These are phyloP conservation scores for Ambrosiella beaveri DNA, from an alignment of 2,329 filamentous ascomycete genomes.

Conservation along the genomic window DNA sequence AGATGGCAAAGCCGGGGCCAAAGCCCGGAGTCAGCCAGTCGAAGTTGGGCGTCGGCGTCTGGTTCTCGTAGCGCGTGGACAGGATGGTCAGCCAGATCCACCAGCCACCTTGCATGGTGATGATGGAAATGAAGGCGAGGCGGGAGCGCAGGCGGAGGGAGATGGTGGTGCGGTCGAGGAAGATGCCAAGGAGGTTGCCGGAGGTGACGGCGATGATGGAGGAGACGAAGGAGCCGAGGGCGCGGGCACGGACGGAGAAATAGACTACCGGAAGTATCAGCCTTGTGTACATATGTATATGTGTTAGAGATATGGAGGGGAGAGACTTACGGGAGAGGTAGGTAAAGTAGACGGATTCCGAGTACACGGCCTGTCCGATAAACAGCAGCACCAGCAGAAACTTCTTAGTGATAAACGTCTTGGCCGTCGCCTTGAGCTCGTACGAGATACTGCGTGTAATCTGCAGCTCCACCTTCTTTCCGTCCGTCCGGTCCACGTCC, in stretches of 20 bases:
- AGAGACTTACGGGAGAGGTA: conserved; percentile 32
- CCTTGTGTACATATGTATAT: neutral
- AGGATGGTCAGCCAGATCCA: conserved; percentile 56
- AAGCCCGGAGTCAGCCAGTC: conserved; percentile 51
- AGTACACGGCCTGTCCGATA: conserved; percentile 54
- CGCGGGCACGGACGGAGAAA: conserved; percentile 52
- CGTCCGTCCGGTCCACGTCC: conserved; percentile 48
- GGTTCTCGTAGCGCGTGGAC: conserved; percentile 37
- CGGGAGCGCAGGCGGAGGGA: conserved; percentile 37
- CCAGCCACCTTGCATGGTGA: conserved; percentile 46
- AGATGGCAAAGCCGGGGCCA: conserved; percentile 47
- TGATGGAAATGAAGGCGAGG: conserved; percentile 34
- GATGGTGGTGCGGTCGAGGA: conserved; percentile 40
- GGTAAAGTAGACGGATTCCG: conserved; percentile 57
- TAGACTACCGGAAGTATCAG: conserved; percentile 27
- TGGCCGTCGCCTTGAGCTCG: conserved; percentile 43
- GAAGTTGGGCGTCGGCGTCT: conserved; percentile 35
- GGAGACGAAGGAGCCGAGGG: conserved; percentile 53
- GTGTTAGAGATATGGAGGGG: neutral
- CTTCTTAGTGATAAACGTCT: conserved; percentile 40
- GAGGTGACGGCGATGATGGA: conserved; percentile 48
- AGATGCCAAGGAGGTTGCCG: conserved; percentile 48
- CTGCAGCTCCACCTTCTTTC: conserved; percentile 39
- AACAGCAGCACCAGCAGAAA: conserved; percentile 49
- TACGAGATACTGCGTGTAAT: conserved; percentile 38